phyloP scores from a whole-genome alignment of 345 rosid species.

The Ricinus communis region DNA sequence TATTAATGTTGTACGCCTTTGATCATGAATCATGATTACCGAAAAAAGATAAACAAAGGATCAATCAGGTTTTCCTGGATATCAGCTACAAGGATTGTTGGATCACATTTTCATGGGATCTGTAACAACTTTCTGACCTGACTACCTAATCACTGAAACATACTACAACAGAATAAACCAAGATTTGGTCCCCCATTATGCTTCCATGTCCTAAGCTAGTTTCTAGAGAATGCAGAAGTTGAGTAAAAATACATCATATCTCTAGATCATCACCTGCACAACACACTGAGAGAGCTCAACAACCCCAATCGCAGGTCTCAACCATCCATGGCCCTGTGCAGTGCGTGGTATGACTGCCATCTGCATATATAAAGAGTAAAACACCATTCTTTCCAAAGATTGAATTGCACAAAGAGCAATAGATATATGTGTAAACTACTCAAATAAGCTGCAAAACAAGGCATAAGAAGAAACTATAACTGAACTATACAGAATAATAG shows the following conservation, averaged over 20 bases:
- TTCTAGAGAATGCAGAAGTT: too few relatives aligned
- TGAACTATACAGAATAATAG: background rate
- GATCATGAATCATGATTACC: background rate
- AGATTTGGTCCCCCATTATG: too few relatives aligned
- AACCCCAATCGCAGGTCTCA: conserved; percentile 95
- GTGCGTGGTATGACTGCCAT: conserved; percentile 93
- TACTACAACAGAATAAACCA: background rate
- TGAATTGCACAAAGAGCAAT: background rate
- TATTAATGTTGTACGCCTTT: background rate
- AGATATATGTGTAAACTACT: background rate
- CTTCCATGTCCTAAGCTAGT: too few relatives aligned
- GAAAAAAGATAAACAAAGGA: background rate
- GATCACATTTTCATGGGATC: background rate
- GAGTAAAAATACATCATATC: too few relatives aligned
- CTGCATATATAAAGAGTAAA: conserved; percentile 44
- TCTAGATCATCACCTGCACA: conserved; percentile 80
- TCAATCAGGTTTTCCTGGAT: background rate
- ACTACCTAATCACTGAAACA: background rate
- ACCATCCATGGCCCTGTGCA: conserved; percentile 95
- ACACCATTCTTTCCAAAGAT: conserved; percentile 7
- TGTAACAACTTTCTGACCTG: background rate
- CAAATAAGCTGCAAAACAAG: background rate
- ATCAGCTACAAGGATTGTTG: background rate
- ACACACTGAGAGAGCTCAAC: conserved; percentile 95
- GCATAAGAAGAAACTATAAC: background rate